Evolutionary conservation across 305 asterid genomes (phyloP).

Genomic region (Striga hermonthica): DNA sequence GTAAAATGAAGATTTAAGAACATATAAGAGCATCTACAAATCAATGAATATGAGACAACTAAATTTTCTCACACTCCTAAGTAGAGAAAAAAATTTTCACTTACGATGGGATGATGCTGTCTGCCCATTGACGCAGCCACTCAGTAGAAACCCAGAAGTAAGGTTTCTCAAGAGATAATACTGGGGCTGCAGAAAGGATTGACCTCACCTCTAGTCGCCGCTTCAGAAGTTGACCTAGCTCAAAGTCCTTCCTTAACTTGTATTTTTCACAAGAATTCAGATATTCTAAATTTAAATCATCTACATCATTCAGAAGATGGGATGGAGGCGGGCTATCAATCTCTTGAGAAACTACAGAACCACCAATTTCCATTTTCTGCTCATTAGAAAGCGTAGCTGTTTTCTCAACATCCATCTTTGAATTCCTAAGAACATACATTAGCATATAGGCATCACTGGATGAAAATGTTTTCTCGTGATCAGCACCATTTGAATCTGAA

Average conservation of each 20-base stretch:
- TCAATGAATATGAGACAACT: conserved; percentile 19
- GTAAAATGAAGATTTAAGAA: conserved; percentile 15
- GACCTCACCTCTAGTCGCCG: conserved; percentile 87
- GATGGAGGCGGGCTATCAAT: conserved; percentile 54
- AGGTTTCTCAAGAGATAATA: conserved; percentile 53
- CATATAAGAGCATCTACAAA: conserved; percentile 14
- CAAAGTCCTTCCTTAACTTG: conserved; percentile 59
- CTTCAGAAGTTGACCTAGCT: conserved; percentile 53
- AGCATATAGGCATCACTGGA: conserved; percentile 98
- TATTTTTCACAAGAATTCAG: conserved; percentile 66
- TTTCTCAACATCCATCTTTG: conserved; percentile 37
- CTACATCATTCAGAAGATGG: conserved; percentile 71
- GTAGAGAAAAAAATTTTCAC: conserved; percentile 33
- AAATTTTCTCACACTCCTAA: conserved; percentile 22
- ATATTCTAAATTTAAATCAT: conserved; percentile 46
- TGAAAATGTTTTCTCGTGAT: conserved; percentile 57
- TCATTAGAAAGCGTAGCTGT: conserved; percentile 31
- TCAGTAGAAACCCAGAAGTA: conserved; percentile 88
- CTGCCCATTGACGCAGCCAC: conserved; percentile 99
- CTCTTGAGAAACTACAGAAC: conserved; percentile 34
- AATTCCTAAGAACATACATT: conserved; percentile 66
- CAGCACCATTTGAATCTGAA: conserved; percentile 41
- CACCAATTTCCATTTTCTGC: conserved; percentile 41
- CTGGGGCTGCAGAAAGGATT: conserved; percentile 83
- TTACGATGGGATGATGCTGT: conserved; percentile 63